These are phyloP conservation scores for Spathaspora passalidarum DNA, from an alignment of 805 yeast species.

Conservation along the genomic window DNA sequence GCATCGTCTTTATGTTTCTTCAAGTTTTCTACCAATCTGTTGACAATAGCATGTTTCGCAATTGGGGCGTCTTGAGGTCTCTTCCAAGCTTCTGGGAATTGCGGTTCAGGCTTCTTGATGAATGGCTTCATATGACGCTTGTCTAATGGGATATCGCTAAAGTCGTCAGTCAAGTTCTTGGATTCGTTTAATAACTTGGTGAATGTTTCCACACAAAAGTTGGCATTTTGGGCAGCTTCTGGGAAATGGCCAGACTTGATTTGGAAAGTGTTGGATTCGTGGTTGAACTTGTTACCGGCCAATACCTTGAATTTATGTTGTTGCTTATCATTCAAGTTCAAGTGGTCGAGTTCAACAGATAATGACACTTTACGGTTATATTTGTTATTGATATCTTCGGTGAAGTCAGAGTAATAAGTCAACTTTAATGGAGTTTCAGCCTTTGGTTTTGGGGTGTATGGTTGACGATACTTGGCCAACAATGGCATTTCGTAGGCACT, in stretches of 20 bases:
- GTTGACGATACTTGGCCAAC: slow-evolving; percentile 70
- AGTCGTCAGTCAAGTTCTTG: slow-evolving; percentile 59
- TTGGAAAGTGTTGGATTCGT: slow-evolving; percentile 53
- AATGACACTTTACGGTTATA: slow-evolving; percentile 64
- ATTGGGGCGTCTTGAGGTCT: slow-evolving; percentile 65
- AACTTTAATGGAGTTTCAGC: slow-evolving; percentile 56
- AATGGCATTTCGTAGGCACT: slow-evolving; percentile 93
- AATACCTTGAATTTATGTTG: slow-evolving; percentile 74
- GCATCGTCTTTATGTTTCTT: slow-evolving; percentile 30
- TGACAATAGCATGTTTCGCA: slow-evolving; percentile 33
- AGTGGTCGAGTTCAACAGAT: slow-evolving; percentile 49
- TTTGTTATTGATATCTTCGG: slow-evolving; percentile 70
- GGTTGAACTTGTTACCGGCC: slow-evolving; percentile 75
- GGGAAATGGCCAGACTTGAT: slow-evolving; percentile 64
- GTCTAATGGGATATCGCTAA: slow-evolving; percentile 79
- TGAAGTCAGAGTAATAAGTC: slow-evolving; percentile 62
- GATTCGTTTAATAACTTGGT: slow-evolving; percentile 61
- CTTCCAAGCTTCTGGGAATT: slow-evolving; percentile 80
- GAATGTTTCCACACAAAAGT: slow-evolving; percentile 63
- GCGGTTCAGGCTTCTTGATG: slow-evolving; percentile 30
- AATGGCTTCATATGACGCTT: slow-evolving; percentile 55
- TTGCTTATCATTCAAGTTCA: slow-evolving; percentile 50
- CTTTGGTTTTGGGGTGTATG: slow-evolving; percentile 50
- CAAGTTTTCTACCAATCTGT: slow-evolving; percentile 29
- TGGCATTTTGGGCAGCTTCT: slow-evolving; percentile 84